Evolutionary conservation across 192 early-diverging fungal species (phyloP), one percentile per base, ranked within the genome.

Genomic region (Linderina pennispora): DNA sequence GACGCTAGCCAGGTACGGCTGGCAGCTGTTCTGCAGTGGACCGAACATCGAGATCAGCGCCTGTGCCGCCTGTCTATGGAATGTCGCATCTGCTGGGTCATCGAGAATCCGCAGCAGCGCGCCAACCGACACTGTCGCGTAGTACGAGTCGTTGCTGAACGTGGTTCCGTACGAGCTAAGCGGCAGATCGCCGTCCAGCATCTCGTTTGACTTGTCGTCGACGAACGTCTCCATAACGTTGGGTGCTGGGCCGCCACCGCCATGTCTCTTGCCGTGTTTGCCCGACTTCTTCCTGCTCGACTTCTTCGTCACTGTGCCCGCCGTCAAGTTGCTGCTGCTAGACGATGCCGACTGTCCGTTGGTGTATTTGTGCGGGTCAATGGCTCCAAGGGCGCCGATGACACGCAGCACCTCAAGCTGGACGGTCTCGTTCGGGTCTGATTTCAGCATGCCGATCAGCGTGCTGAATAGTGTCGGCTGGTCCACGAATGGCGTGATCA

Each of bases 1-100:
- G 33, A 98, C 90, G 16, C 47, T 47, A 3, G 26, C 22, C 5
- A 68, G 31, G 23, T 49, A 68, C 4, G 40, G 42, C 0, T 36
- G 32, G 18, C 57, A 61, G 34, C 23, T 20, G 4, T 28, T 45
- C 13, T 26, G 39, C 35, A 92, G 62, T 0, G 92, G 85, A 38
- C 88, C 88, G 72, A 94, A 98, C 42, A 98, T 94, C 26, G 87
- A 87, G 77, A 97, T 88, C 25, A 97, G 80, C 4, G 92, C 93
- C 36, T 91, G 83, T 28, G 92, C 85, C 0, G 89, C 93, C 4
- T 85, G 80, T 11, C 84, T 83, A 61, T 98, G 91, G 50, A 90
- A 86, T 15, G 77, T 75, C 48, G 81, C 84, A 19, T 95, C 66
- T 2, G 85, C 83, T 6, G 85, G 76, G 60, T 95, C 91, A 35